A percentile compares a stretch with the other conserved stretches of the same genome.
Conservation (phyloP, 139 green algal species). For the Coelastrella sp. region DNA sequence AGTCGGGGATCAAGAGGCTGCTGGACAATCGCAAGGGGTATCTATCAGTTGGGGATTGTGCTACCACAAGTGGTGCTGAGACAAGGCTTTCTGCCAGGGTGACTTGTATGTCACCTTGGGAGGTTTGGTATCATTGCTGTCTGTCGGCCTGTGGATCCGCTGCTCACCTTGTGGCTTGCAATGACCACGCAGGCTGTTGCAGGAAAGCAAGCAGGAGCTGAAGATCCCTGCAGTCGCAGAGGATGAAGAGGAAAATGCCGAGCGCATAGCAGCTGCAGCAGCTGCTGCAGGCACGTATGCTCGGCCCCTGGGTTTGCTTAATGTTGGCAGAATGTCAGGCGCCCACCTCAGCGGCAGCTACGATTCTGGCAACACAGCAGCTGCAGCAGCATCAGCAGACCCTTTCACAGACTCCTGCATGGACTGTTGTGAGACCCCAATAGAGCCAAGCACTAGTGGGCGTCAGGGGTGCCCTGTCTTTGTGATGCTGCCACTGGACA, state of each 20-base stretch:
- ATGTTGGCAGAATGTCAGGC: neutral
- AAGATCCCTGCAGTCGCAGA: constrained; percentile 22
- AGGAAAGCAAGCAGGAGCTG: constrained; percentile 28
- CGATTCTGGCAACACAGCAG: neutral
- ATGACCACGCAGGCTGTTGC: constrained; percentile 20
- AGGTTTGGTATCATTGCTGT: too few relatives aligned
- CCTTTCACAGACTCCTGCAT: neutral
- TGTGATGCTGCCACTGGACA: constrained; percentile 99
- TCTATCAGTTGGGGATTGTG: too few relatives aligned
- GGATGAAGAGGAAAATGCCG: constrained; percentile 24
- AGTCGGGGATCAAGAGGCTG: too few relatives aligned
- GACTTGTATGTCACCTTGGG: too few relatives aligned
- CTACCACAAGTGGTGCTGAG: too few relatives aligned
- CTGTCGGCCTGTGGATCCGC: neutral
- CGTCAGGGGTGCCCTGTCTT: constrained; percentile 87
- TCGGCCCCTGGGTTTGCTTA: neutral
- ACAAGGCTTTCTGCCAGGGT: too few relatives aligned
- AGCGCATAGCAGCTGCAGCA: constrained; percentile 22
- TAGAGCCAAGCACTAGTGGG: constrained; percentile 49
- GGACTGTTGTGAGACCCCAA: neutral
- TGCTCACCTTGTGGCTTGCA: neutral
- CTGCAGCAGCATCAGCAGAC: neutral
- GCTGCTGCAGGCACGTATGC: neutral
- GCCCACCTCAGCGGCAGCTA: neutral
- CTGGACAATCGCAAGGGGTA: too few relatives aligned